Evolutionary conservation across 73 alveolate species (phyloP), one percentile per base, ranked within the genome.

Genomic region (Paramecium tetraurelia): DNA sequence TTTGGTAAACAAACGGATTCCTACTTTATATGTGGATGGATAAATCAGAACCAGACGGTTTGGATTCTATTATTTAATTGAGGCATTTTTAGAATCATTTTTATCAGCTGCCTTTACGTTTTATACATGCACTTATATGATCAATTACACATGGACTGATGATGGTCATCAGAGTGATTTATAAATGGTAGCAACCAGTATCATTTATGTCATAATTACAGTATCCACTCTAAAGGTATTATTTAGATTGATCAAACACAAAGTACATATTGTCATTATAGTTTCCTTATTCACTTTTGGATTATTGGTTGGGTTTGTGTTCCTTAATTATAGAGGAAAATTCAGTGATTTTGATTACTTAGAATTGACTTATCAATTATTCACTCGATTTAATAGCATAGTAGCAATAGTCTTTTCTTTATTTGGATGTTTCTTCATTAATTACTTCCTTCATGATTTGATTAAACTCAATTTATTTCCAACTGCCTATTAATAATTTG

Each of bases 21-120:
- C 94, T 22, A 38, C 92, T 0, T 53, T 89, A 24, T 89, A 89
- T 71, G 77, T 89, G 9, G 86, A 77, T 41, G 94, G 94, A 10
- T 18, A 89, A 31, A 59, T 89, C 8, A 83, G 84, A 72, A 71
- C 70, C 7, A 46, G 87, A 8, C 43, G 90, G 24, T 53, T 89
- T 29, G 24, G 71, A 14, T 41, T 59, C 27, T 44, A 69, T 72
- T 89, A 89, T 21, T 20, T 89, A 16, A 35, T 89, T 14, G 87
- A 89, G 48, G 38, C 92, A 11, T 59, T 89, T 31, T 29, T 89
- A 20, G 94, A 89, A 71, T 50, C 88, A 58, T 70, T 89, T 50
- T 11, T 89, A 11, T 44, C 71, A 71, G 94, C 92, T 14, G 87
- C 94, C 10, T 70, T 68, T 1, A 72, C 75, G 7, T 89, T 70